phyloP scores from a whole-genome alignment of 176 grass and related monocot species.

The Chrysopogon serrulatus region DNA sequence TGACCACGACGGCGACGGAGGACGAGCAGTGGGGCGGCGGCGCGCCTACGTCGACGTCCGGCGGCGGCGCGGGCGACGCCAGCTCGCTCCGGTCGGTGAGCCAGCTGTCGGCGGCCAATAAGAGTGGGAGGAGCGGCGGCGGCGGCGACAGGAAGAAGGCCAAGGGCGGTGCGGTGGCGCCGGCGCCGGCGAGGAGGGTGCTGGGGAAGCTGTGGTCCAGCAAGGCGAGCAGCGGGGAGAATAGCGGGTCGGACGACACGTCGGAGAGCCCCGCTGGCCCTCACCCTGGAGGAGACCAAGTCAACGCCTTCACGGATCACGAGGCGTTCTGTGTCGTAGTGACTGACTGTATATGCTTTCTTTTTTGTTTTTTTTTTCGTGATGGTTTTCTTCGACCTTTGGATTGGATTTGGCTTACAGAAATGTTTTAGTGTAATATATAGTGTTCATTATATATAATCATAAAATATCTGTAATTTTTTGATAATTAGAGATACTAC shows the following conservation, averaged over 20 bases:
- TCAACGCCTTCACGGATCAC: slow-evolving; percentile 68
- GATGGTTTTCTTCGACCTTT: slow-evolving; percentile 5
- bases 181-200: slow-evolving; percentile 55
- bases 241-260: slow-evolving; percentile 80
- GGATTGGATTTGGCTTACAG: background rate
- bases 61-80: slow-evolving; percentile 35
- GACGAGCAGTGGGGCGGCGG: slow-evolving; percentile 53
- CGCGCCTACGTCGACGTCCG: slow-evolving; percentile 16
- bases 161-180: slow-evolving; percentile 38
- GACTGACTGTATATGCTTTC: background rate
- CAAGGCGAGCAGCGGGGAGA: slow-evolving; percentile 61
- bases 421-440: slow-evolving; percentile 4
- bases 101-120: slow-evolving; percentile 20
- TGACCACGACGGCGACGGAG: slow-evolving; percentile 58
- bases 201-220: slow-evolving; percentile 84
- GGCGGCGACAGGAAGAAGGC: slow-evolving; percentile 30
- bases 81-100: slow-evolving; percentile 54
- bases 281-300: slow-evolving; percentile 74
- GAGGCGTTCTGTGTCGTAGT: slow-evolving; percentile 69
- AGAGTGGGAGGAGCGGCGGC: slow-evolving; percentile 28
- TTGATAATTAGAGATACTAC: too few species aligned
- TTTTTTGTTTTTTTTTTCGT: background rate
- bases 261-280: slow-evolving; percentile 81
- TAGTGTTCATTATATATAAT: too few species aligned
- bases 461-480: too few species aligned